Percentiles rank a stretch among this genome's conserved stretches.
Conservation (phyloP, 352 stramenopile species). For the Phytophthora crassamura region DNA sequence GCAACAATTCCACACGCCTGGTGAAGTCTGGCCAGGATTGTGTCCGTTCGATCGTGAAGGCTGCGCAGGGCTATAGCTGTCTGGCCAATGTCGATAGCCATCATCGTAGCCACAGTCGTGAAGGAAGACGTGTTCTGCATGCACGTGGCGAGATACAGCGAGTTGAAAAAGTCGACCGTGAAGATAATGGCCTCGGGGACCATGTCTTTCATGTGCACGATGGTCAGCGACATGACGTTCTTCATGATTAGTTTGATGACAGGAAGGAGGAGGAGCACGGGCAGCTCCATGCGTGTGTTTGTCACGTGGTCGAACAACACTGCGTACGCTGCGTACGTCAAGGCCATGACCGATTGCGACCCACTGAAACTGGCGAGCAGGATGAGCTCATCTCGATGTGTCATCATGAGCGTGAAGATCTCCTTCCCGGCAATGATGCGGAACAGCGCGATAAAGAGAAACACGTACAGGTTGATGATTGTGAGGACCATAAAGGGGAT, state of each 20-base stretch:
- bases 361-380: conserved; percentile 23
- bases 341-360: conserved; percentile 20
- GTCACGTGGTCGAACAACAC: conserved; percentile 19
- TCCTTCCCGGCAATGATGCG: conserved; percentile 23
- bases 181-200: conserved; percentile 47
- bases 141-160: conserved; percentile 47
- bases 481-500: conserved; percentile 34
- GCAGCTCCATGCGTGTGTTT: conserved; percentile 21
- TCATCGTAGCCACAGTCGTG: conserved; percentile 33
- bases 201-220: conserved; percentile 33
- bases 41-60: conserved; percentile 8
- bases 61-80: conserved; percentile 13
- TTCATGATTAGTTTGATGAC: conserved; percentile 47
- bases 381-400: conserved; percentile 20
- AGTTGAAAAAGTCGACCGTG: conserved; percentile 51
- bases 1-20: conserved; percentile 6
- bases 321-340: conserved; percentile 23
- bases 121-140: conserved; percentile 50
- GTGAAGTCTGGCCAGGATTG: conserved; percentile 21
- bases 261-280: conserved; percentile 30
- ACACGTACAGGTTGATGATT: conserved; percentile 21
- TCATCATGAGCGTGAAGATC: conserved; percentile 10
- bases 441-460: conserved; percentile 22
- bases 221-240: conserved; percentile 31
- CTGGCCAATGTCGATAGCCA: conserved; percentile 34